Percentiles rank a stretch among this genome's conserved stretches.
Evolutionary conservation across 495 filamentous ascomycete genomes (phyloP).

Genomic region (Trichoderma reesei): DNA sequence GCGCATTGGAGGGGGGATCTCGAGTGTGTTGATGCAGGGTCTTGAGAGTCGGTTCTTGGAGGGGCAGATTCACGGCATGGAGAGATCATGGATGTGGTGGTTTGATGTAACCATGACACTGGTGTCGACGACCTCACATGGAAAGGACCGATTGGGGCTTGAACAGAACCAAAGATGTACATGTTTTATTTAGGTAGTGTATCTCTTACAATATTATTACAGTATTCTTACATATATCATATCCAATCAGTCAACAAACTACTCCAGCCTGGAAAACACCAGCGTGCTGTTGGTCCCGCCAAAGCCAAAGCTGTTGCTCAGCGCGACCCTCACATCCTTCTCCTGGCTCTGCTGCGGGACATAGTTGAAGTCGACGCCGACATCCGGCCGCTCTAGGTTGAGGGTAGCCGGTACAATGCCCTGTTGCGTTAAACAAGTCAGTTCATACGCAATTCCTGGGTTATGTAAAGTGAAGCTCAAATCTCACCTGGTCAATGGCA

Average conservation of each 20-base stretch:
- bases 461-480: background rate
- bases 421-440: slow-evolving; percentile 29
- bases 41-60: background rate
- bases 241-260: too few species aligned
- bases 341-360: slow-evolving; percentile 62
- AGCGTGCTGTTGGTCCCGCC: slow-evolving; percentile 91
- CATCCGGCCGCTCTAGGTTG: slow-evolving; percentile 59
- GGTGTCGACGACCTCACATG: too few species aligned
- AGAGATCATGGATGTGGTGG: too few species aligned
- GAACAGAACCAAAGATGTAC: too few species aligned
- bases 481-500: slow-evolving; percentile 63
- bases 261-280: slow-evolving; percentile 55
- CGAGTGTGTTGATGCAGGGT: background rate
- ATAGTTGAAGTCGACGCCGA: slow-evolving; percentile 81
- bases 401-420: slow-evolving; percentile 77
- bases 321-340: slow-evolving; percentile 57
- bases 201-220: too few species aligned
- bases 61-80: background rate
- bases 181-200: too few species aligned
- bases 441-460: too few species aligned
- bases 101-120: too few species aligned
- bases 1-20: background rate
- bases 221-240: too few species aligned
- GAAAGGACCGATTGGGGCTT: too few species aligned
- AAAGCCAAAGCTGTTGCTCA: slow-evolving; percentile 97